Conservation (phyloP, 441 rosid species). For the Melastoma candidum region DNA sequence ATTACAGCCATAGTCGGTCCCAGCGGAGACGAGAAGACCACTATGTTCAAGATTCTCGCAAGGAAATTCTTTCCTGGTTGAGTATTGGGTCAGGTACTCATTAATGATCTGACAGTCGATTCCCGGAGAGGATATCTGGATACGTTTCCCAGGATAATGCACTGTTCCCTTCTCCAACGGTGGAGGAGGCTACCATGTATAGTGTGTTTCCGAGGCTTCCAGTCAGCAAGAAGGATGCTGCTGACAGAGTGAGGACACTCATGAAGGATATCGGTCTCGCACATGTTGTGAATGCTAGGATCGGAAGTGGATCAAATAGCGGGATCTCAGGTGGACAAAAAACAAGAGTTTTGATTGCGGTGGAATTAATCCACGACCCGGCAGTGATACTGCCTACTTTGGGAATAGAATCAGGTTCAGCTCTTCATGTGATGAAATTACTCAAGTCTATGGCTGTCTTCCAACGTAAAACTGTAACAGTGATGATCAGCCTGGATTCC, state of each 20-base stretch:
- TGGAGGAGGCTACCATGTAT: slow-evolving; percentile 68
- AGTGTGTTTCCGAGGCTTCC: slow-evolving; percentile 69
- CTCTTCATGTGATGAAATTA: slow-evolving; percentile 53
- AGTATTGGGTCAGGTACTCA: slow-evolving; percentile 56
- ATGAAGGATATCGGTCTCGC: slow-evolving; percentile 63
- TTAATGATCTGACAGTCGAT: slow-evolving; percentile 48
- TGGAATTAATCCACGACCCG: slow-evolving; percentile 85
- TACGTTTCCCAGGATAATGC: slow-evolving; percentile 83
- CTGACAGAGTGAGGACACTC: slow-evolving; percentile 36
- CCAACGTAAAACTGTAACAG: slow-evolving; percentile 74
- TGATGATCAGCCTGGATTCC: slow-evolving; percentile 82
- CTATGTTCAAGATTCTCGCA: slow-evolving; percentile 74
- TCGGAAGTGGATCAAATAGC: slow-evolving; percentile 45
- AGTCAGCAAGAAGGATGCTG: slow-evolving; percentile 37
- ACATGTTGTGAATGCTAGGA: slow-evolving; percentile 42
- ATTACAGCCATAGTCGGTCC: slow-evolving; percentile 74
- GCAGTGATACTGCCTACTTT: slow-evolving; percentile 76
- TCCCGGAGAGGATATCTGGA: slow-evolving; percentile 56
- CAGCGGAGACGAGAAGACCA: slow-evolving; percentile 86
- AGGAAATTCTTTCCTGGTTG: slow-evolving; percentile 36
- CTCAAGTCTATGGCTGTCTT: slow-evolving; percentile 49
- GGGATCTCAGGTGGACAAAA: slow-evolving; percentile 90
- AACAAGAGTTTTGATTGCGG: slow-evolving; percentile 78
- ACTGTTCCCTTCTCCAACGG: slow-evolving; percentile 71
- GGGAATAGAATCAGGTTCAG: slow-evolving; percentile 84